Evolutionary conservation across 2,329 filamentous ascomycete genomes (phyloP), one percentile per base, ranked within the genome.

Genomic region (Coniochaeta sp.): DNA sequence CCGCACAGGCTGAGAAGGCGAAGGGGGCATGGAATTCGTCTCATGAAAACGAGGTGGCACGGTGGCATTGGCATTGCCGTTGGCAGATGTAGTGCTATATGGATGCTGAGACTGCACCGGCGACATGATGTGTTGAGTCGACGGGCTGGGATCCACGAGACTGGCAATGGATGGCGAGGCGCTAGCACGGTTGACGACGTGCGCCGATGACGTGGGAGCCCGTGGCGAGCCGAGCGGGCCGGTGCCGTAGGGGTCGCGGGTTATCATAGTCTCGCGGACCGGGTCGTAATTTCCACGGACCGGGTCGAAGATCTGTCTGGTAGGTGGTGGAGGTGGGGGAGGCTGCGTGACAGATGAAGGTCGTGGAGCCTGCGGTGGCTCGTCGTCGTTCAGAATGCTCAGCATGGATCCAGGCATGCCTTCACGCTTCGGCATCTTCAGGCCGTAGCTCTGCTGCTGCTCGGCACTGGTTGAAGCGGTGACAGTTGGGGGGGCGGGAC

Each of bases 101-200:
- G 73, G 69, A 5, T 68, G 69, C 38, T 72, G 71, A 5, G 72
- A 73, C 6, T 74, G 71, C 16, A 72, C 73, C 52, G 73, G 77
- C 4, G 75, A 78, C 26, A 73, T 72, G 26, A 57, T n/a, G 73
- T 71, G 60, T 64, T 66, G 55, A 74, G 77, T 54, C 78, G 66
- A 6, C 83, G 82, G 36, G 31, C 22, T 36, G 7, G 88, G 89
- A 66, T 96, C 91, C 58, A 97, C 90, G 61, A 97, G 82, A 74
- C 91, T 96, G 6, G 91, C 89, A 66, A 97, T 96, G 2, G 93
- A 93, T 1, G 93, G 93, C 5, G 93, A 97, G 43, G 89, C 89
- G 70, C 90, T 93, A n/a, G 90, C 89, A 59, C 89, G 85, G 73
- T 89, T 88, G 59, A 82, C 68, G 4, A 75, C 58, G n/a, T 74